Evolutionary conservation across 495 filamentous ascomycete genomes (phyloP), one percentile per base, ranked within the genome.

Genomic region (Amorphotheca resinae): DNA sequence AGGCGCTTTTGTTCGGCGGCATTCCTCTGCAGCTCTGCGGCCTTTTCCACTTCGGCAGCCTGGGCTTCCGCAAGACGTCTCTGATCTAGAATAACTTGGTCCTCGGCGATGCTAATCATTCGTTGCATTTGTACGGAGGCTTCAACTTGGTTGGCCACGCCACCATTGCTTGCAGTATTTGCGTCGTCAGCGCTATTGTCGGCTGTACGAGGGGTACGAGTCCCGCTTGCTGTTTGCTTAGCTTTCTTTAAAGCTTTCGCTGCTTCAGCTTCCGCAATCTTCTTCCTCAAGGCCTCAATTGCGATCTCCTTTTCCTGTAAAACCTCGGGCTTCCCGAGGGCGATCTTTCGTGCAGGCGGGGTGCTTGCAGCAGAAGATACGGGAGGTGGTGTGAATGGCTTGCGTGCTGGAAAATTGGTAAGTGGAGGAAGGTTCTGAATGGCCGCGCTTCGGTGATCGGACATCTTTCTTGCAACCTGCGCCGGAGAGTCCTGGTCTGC

Each of bases 251-350:
- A 8, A 17, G 34, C 34, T 46, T 74, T 77, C 45, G 70, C 73
- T 23, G 80, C 71, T 57, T 93, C 84, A 26, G 78, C 69, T 53
- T 86, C 79, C 12, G 79, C 82, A 56, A 94, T 89, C 42, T 70
- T 79, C 56, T 72, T 72, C 49, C 75, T 84, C 67, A 88, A 74
- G 30, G 70, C 69, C 56, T 83, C 73, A 38, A 94, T 89, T 45
- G 79, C 73, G 46, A 74, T 66, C 42, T 84, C 72, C 52, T 80
- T 82, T 17, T 65, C 48, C 38, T 74, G 68, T 7, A 94, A 67
- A 35, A 79, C 70, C 23, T 77, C 74, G 36, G 62, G 60, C 15
- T 50, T 43, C n/a, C 42, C 47, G 16, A 56, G 42, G 20, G 47
- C 4, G 8, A 44, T 1, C 26, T 44, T 53, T 1, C 34, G 17